Conservation (phyloP, 495 filamentous ascomycete species). For the Apodospora peruviana region DNA sequence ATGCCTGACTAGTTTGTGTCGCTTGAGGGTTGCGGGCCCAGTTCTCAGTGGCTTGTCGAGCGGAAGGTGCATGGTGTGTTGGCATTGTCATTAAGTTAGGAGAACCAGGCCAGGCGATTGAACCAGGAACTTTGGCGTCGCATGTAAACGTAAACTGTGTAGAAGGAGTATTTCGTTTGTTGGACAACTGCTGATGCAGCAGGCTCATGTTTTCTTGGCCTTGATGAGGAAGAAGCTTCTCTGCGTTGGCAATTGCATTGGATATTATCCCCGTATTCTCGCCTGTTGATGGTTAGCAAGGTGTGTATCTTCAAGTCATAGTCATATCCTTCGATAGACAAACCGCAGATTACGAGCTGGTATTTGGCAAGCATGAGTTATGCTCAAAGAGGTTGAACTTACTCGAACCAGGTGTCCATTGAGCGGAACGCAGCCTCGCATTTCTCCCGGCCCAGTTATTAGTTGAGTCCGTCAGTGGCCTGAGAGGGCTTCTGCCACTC, state of each 20-base stretch:
- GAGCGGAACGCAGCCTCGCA: conserved; percentile 37
- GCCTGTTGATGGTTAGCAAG: conserved; percentile 12
- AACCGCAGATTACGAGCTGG: no score
- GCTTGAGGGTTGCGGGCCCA: conserved; percentile 10
- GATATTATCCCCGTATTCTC: conserved; percentile 77
- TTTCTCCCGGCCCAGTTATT: conserved; percentile 46
- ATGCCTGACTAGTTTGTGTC: conserved; percentile 4
- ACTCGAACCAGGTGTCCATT: conserved; percentile 38
- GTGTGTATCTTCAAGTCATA: background rate
- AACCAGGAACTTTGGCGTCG: conserved; percentile 50
- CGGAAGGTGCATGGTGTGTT: conserved; percentile 1
- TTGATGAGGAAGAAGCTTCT: conserved; percentile 55
- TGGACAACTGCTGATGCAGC: conserved; percentile 60
- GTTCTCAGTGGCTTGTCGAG: conserved; percentile 11
- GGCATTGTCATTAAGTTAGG: conserved; percentile 31
- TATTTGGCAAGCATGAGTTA: background rate
- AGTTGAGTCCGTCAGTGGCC: conserved; percentile 45
- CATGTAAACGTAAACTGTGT: conserved; percentile 91
- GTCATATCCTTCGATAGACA: background rate
- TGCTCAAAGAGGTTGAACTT: conserved; percentile 19
- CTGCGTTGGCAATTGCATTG: conserved; percentile 82
- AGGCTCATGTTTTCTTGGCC: conserved; percentile 72
- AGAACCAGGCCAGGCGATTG: conserved; percentile 49
- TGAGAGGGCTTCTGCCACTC: conserved; percentile 63
- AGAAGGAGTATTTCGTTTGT: conserved; percentile 56